Conservation (phyloP, 495 filamentous ascomycete genomes). For the Aspergillus asperescens region DNA sequence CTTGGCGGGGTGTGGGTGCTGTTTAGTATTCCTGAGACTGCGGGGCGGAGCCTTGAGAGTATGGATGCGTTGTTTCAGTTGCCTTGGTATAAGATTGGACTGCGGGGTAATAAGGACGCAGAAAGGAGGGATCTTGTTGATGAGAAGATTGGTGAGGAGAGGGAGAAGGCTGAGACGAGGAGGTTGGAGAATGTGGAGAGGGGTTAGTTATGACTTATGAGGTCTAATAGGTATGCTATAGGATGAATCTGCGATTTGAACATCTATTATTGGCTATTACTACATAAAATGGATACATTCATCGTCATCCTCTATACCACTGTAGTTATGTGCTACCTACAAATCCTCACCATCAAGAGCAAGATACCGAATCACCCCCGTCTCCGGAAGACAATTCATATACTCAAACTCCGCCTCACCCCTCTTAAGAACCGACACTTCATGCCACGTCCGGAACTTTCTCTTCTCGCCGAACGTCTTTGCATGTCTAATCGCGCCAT, state of each 20-base stretch:
- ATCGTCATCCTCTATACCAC: too few species aligned
- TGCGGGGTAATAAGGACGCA: conserved; percentile 53
- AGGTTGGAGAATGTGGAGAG: too few species aligned
- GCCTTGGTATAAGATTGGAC: conserved; percentile 62
- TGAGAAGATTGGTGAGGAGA: neutral
- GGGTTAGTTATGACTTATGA: too few species aligned
- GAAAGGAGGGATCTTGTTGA: conserved; percentile 37
- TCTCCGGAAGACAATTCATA: conserved; percentile 19
- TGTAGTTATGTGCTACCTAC: too few species aligned
- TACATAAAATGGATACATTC: too few species aligned
- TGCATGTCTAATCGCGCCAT: conserved; percentile 18
- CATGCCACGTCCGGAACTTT: conserved; percentile 23
- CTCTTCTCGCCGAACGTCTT: conserved; percentile 17
- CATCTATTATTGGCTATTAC: too few species aligned
- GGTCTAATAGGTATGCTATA: too few species aligned
- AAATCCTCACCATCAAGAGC: neutral
- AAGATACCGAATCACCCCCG: conserved; percentile 13
- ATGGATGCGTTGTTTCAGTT: conserved; percentile 66
- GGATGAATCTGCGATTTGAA: too few species aligned
- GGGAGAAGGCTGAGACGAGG: neutral
- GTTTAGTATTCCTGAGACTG: conserved; percentile 43
- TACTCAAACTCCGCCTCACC: conserved; percentile 23
- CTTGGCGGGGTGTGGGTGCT: conserved; percentile 56
- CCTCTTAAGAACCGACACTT: conserved; percentile 18
- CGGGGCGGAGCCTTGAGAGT: conserved; percentile 39